phyloP scores from a whole-genome alignment of 2,329 filamentous ascomycete genomes.

The Xylaria sp. region DNA sequence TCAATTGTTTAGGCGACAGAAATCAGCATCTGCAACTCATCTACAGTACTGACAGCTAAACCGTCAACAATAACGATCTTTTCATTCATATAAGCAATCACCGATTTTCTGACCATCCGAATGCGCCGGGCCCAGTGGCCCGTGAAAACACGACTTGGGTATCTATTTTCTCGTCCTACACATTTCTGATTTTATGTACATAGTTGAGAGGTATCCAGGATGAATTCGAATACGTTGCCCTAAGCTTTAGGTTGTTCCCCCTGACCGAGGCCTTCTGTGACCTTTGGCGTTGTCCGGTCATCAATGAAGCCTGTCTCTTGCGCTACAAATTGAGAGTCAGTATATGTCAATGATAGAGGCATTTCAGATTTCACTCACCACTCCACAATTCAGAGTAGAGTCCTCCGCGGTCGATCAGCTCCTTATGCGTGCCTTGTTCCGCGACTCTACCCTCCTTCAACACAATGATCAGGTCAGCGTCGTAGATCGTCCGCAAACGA shows the following conservation, averaged over 20 bases:
- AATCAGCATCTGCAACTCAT: no score
- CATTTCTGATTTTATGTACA: constrained; percentile 1
- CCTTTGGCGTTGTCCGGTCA: constrained; percentile 12
- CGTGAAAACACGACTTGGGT: constrained; percentile 1
- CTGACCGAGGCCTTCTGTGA: not conserved
- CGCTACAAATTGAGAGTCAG: constrained; percentile 10
- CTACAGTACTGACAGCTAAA: not conserved
- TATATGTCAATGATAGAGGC: not conserved
- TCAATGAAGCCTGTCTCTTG: constrained; percentile 17
- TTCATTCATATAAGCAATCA: not conserved
- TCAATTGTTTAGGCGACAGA: no score
- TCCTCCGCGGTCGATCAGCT: constrained; percentile 71
- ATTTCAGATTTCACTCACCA: constrained; percentile 49
- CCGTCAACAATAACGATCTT: not conserved
- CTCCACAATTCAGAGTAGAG: constrained; percentile 90
- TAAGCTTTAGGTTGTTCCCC: not conserved
- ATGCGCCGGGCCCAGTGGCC: not conserved
- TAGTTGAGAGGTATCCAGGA: not conserved
- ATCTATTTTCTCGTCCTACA: constrained; percentile 3
- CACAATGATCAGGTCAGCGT: constrained; percentile 89
- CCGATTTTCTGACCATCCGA: not conserved
- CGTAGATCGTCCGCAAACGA: constrained; percentile 85
- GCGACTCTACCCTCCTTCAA: constrained; percentile 78
- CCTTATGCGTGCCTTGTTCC: constrained; percentile 80
- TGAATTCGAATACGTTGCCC: not conserved